Evolutionary conservation across 495 filamentous ascomycete species (phyloP).

Genomic region (Neurospora sp.): DNA sequence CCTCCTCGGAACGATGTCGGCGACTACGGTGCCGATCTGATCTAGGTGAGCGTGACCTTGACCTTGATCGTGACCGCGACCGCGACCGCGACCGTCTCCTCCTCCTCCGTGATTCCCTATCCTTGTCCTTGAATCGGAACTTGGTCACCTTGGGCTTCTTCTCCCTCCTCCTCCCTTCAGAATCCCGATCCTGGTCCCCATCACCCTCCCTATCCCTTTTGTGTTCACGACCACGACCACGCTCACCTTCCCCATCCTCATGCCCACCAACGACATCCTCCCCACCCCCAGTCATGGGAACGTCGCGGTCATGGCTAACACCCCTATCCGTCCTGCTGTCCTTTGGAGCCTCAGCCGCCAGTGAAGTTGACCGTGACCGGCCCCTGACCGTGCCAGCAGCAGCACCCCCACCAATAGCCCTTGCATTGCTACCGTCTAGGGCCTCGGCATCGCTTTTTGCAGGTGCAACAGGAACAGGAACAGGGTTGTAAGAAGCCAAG

Average conservation of each 20-base stretch:
- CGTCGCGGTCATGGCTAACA: neutral
- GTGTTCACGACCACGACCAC: neutral
- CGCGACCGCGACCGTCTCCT: slow-evolving; percentile 5
- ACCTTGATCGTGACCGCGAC: slow-evolving; percentile 6
- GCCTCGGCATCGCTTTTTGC: neutral
- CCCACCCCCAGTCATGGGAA: neutral
- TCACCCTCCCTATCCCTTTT: neutral
- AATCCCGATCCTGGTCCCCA: neutral
- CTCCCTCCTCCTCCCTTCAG: neutral
- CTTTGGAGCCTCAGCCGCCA: neutral
- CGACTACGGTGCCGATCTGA: neutral
- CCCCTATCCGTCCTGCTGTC: neutral
- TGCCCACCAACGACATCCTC: slow-evolving; percentile 1
- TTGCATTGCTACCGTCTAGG: neutral
- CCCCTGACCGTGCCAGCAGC: neutral
- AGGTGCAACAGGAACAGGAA: neutral
- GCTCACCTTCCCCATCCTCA: slow-evolving; percentile 9
- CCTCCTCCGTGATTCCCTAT: neutral
- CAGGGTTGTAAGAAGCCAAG: slow-evolving; percentile 34
- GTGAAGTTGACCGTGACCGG: neutral
- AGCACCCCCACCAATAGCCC: neutral
- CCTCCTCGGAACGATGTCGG: slow-evolving; percentile 25
- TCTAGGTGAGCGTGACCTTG: neutral
- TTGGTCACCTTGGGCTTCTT: slow-evolving; percentile 25
- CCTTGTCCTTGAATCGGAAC: slow-evolving; percentile 51